phyloP scores from a whole-genome alignment of 208 protist species.

The Naegleria lovaniensis region DNA sequence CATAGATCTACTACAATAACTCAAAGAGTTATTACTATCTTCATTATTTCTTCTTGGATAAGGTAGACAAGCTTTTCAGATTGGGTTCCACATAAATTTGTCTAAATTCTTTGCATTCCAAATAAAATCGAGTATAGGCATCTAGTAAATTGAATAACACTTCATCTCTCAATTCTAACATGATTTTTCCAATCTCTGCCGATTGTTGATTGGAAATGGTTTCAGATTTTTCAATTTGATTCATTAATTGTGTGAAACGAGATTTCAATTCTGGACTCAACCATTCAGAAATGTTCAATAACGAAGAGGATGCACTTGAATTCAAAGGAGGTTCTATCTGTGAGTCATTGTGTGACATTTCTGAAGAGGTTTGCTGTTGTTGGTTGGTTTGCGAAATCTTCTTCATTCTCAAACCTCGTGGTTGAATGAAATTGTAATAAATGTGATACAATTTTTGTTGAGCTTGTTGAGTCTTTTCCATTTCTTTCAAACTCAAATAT shows the following conservation, averaged over 20 bases:
- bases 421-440: not conserved
- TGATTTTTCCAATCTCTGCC: not conserved
- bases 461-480: not conserved
- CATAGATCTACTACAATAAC: too few species aligned
- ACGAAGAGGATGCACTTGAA: too few species aligned
- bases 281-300: not conserved
- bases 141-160: not conserved
- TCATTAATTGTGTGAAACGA: not conserved
- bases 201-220: not conserved
- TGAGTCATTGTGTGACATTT: not conserved
- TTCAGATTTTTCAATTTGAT: not conserved
- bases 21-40: too few species aligned
- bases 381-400: too few species aligned
- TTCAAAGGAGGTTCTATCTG: not conserved
- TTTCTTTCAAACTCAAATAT: not conserved
- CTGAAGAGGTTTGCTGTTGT: too few species aligned
- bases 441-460: not conserved
- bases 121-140: not conserved
- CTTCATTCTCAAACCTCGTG: not conserved
- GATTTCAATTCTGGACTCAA: not conserved
- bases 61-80: too few species aligned
- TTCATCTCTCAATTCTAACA: not conserved
- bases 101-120: not conserved
- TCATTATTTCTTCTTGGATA: too few species aligned
- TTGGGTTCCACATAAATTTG: too few species aligned